phyloP scores from a whole-genome alignment of 2,329 filamentous ascomycete species.

The Karstenula rhodostoma region DNA sequence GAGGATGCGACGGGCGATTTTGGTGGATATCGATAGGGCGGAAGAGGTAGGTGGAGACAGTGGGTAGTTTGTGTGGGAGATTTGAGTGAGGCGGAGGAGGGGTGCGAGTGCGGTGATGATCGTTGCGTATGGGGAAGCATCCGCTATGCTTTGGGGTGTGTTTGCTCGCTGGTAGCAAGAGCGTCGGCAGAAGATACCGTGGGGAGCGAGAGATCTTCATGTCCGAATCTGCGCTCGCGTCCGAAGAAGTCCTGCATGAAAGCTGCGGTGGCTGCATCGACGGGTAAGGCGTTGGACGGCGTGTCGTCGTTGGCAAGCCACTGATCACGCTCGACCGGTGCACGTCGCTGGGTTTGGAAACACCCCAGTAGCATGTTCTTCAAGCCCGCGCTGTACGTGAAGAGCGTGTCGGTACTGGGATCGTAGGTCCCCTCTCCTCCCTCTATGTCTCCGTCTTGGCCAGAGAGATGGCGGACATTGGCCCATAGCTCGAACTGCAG shows the following conservation, averaged over 20 bases:
- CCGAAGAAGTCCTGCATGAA: not conserved
- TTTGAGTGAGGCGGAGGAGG: not conserved
- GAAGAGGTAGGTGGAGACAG: not conserved
- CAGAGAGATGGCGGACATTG: not conserved
- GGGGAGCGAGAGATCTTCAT: not conserved
- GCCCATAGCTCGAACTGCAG: constrained; percentile 3
- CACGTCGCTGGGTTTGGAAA: not conserved
- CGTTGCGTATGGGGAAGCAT: not conserved
- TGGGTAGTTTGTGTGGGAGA: not conserved
- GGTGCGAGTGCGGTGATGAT: not conserved
- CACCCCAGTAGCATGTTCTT: not conserved
- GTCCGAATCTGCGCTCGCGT: not conserved
- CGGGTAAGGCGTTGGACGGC: not conserved
- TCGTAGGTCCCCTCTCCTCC: not conserved
- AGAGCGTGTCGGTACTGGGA: not conserved
- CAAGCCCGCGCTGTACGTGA: not conserved
- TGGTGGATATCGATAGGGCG: not conserved
- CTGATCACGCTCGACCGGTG: not conserved
- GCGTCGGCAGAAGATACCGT: not conserved
- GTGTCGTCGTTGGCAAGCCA: not conserved
- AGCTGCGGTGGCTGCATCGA: not conserved
- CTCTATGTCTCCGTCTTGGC: not conserved
- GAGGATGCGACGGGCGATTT: not conserved
- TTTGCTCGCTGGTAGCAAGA: not conserved
- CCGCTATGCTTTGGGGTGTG: not conserved